These are phyloP conservation scores for Sarocladiaceae sp. DNA, from an alignment of 2,329 filamentous ascomycete species.

Conservation along the genomic window DNA sequence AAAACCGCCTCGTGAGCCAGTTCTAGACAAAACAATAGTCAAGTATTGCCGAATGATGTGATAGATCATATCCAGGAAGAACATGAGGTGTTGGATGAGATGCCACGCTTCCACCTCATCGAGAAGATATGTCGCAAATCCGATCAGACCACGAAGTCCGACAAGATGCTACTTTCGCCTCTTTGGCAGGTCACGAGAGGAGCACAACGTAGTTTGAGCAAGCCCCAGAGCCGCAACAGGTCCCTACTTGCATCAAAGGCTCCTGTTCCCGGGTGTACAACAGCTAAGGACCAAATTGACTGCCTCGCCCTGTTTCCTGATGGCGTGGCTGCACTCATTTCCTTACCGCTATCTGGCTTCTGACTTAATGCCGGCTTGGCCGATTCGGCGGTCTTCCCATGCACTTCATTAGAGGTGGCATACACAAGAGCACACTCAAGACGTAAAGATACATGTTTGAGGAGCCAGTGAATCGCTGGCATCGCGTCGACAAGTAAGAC, in stretches of 20 bases:
- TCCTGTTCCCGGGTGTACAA: slow-evolving; percentile 8
- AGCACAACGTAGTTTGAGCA: neutral
- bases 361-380: neutral
- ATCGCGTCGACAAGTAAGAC: too few species aligned
- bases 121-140: too few species aligned
- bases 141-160: too few species aligned
- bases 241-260: slow-evolving; percentile 2
- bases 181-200: neutral
- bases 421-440: too few species aligned
- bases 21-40: neutral
- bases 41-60: slow-evolving; percentile 3
- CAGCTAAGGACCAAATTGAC: neutral
- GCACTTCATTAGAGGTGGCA: too few species aligned
- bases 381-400: too few species aligned
- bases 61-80: too few species aligned
- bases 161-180: neutral
- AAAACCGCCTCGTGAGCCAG: neutral
- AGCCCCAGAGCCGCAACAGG: neutral
- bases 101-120: too few species aligned
- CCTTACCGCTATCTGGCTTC: neutral
- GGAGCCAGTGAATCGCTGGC: neutral
- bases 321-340: neutral
- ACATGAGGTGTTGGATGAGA: too few species aligned
- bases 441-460: neutral
- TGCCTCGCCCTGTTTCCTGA: neutral